Conservation (phyloP, 2,329 filamentous ascomycete species). For the Sporothrix phasma region DNA sequence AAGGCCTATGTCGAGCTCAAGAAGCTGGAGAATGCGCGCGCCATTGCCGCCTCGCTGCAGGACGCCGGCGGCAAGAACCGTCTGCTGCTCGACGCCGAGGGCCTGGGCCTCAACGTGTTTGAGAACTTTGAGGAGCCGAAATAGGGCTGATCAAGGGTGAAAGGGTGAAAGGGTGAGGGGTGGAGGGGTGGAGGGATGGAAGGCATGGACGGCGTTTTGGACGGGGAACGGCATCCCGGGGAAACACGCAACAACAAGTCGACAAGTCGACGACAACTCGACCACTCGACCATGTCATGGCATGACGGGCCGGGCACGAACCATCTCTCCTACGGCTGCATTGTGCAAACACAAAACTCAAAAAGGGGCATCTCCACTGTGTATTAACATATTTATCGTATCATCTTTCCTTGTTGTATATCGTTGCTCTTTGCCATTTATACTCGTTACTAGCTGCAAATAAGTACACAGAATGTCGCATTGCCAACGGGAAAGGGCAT, state of each 20-base stretch:
- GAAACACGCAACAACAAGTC: background rate
- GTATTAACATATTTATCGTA: slow-evolving; percentile 4
- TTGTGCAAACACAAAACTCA: background rate
- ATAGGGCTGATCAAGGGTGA: slow-evolving; percentile 25
- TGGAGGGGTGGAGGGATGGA: too few relatives aligned
- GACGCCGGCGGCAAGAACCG: slow-evolving; percentile 83
- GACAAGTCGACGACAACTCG: too few relatives aligned
- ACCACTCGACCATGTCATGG: background rate
- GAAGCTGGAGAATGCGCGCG: slow-evolving; percentile 92
- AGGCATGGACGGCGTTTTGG: background rate
- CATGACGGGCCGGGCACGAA: background rate
- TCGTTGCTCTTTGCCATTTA: background rate
- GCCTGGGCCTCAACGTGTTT: slow-evolving; percentile 81
- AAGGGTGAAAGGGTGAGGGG: background rate
- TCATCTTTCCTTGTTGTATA: background rate
- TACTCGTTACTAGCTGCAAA: background rate
- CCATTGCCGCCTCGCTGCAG: slow-evolving; percentile 80
- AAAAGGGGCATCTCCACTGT: slow-evolving; percentile 16
- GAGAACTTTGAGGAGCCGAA: slow-evolving; percentile 36
- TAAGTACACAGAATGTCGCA: background rate
- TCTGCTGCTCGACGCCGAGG: slow-evolving; percentile 83
- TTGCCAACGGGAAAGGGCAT: too few relatives aligned
- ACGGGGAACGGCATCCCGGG: background rate
- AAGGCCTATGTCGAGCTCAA: slow-evolving; percentile 93
- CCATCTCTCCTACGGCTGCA: slow-evolving; percentile 5